Conservation (phyloP, 495 filamentous ascomycete genomes). For the Rostrohypoxylon terebratum region DNA sequence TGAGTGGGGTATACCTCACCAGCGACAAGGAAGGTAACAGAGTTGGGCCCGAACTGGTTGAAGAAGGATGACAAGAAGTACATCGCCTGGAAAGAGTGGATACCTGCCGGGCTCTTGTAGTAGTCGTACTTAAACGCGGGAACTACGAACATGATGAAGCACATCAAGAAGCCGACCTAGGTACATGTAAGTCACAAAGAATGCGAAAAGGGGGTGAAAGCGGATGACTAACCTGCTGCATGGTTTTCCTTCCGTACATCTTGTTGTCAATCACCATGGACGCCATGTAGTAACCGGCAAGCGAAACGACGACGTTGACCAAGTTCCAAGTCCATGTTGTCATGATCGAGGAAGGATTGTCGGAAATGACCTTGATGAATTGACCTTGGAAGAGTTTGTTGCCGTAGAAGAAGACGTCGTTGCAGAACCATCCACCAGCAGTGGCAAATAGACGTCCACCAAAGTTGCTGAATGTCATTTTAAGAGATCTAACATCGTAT, state of each 20-base stretch:
- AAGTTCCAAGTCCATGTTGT: slow-evolving; percentile 90
- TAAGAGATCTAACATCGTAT: slow-evolving; percentile 84
- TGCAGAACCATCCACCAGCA: slow-evolving; percentile 85
- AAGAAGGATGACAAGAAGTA: slow-evolving; percentile 94
- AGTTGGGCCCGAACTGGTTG: slow-evolving; percentile 96
- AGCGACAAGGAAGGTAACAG: slow-evolving; percentile 90
- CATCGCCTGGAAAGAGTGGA: slow-evolving; percentile 89
- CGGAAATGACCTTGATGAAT: slow-evolving; percentile 81
- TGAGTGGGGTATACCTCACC: slow-evolving; percentile 92
- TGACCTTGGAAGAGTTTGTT: slow-evolving; percentile 95
- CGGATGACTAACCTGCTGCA: slow-evolving; percentile 71
- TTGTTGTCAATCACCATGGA: slow-evolving; percentile 89
- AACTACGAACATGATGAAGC: slow-evolving; percentile 87
- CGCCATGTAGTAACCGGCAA: slow-evolving; percentile 84
- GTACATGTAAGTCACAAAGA: slow-evolving; percentile 9
- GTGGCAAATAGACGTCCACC: slow-evolving; percentile 87
- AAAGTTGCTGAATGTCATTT: slow-evolving; percentile 79
- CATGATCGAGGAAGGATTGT: slow-evolving; percentile 72
- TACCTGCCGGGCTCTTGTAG: slow-evolving; percentile 72
- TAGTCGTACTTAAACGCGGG: slow-evolving; percentile 87
- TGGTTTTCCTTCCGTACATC: slow-evolving; percentile 89
- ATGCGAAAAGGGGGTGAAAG: background rate
- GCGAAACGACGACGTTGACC: slow-evolving; percentile 83
- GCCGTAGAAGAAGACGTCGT: slow-evolving; percentile 97
- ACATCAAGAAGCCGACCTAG: slow-evolving; percentile 80